phyloP scores from a whole-genome alignment of 352 stramenopile genomes.

The Phytophthora meadii region DNA sequence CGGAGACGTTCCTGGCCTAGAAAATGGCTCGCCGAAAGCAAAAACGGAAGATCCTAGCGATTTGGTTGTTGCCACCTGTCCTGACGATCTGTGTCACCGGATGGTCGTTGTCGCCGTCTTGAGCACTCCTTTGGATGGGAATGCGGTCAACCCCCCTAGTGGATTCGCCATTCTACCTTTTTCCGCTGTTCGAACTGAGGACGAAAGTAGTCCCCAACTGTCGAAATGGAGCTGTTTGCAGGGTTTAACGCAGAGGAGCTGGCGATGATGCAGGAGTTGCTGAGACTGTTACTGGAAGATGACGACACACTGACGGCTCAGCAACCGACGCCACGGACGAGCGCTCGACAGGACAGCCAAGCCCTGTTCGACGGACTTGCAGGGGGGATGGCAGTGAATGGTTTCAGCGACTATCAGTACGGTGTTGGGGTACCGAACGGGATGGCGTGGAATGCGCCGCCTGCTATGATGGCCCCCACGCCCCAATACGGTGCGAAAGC shows the following conservation, averaged over 20 bases:
- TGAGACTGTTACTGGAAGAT: constrained; percentile 42
- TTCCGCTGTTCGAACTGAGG: constrained; percentile 38
- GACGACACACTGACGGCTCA: constrained; percentile 29
- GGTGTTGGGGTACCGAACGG: constrained; percentile 16
- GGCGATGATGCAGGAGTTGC: constrained; percentile 49
- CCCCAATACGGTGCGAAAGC: constrained; percentile 20
- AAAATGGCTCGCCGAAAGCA: constrained; percentile 8
- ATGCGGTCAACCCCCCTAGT: neutral
- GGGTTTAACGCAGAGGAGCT: constrained; percentile 50
- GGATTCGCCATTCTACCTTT: constrained; percentile 31
- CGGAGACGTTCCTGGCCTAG: constrained; percentile 12
- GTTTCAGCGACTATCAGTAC: constrained; percentile 19
- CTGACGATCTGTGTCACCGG: constrained; percentile 27
- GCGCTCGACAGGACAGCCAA: constrained; percentile 25
- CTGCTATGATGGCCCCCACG: constrained; percentile 19
- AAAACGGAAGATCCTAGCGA: constrained; percentile 27
- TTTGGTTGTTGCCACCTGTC: constrained; percentile 33
- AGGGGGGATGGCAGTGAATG: constrained; percentile 14
- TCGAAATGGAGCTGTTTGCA: constrained; percentile 45
- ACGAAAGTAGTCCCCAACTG: constrained; percentile 24
- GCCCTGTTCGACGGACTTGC: constrained; percentile 26
- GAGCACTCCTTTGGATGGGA: constrained; percentile 29
- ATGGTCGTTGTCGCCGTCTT: constrained; percentile 32
- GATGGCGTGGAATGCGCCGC: constrained; percentile 28
- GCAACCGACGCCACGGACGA: constrained; percentile 26